phyloP scores from a whole-genome alignment of 306 rosid species.

The Fragaria ananassa region DNA sequence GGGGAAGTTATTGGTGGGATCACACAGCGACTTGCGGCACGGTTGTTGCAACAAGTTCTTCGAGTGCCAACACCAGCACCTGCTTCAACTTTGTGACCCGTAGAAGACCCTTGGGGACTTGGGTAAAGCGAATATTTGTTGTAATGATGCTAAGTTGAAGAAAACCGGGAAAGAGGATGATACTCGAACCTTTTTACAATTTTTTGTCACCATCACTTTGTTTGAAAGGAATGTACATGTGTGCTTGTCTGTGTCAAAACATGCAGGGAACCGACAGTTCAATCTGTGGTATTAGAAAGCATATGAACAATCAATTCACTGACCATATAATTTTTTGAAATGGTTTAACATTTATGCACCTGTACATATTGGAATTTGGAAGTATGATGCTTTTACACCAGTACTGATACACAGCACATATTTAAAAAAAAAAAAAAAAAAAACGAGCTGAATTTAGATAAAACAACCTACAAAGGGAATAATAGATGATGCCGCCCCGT shows the following conservation, averaged over 20 bases:
- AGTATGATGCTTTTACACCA: no score
- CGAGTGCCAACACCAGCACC: conserved; percentile 49
- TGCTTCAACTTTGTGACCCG: conserved; percentile 34
- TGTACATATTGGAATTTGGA: no score
- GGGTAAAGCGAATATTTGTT: not conserved
- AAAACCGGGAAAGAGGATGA: not conserved
- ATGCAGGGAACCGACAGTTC: not conserved
- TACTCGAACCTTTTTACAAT: not conserved
- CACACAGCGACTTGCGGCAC: conserved; percentile 85
- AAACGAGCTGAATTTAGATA: no score
- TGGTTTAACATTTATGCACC: no score
- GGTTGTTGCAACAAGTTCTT: conserved; percentile 81
- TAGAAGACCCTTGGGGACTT: not conserved
- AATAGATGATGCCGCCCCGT: no score
- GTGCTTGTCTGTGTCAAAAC: not conserved
- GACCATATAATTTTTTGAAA: no score
- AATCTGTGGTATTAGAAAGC: not conserved
- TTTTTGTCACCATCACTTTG: conserved; percentile 2
- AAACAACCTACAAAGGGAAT: no score
- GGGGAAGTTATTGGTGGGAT: conserved; percentile 71
- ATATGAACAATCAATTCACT: no score
- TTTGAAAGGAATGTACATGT: not conserved
- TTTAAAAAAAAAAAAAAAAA: no score
- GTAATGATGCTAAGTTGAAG: not conserved
- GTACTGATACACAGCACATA: no score